Conservation (phyloP, 169 alveolate species). For the Cystoisospora suis region DNA sequence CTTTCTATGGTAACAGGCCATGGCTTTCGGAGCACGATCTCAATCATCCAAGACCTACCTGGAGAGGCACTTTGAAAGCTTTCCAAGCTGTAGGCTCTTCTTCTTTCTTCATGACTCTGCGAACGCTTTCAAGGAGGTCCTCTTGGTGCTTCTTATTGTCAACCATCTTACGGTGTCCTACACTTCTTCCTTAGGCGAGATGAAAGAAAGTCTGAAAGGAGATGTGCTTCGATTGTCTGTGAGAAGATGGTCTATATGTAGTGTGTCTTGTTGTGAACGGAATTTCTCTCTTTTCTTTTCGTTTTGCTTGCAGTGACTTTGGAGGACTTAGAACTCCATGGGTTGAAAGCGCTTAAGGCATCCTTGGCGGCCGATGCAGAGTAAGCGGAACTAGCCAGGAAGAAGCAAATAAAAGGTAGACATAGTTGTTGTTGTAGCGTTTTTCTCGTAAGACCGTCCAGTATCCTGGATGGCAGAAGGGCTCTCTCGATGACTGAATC, state of each 20-base stretch:
- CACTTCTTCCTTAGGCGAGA: neutral
- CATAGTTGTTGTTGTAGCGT: too few species aligned
- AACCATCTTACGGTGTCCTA: neutral
- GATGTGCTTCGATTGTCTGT: too few species aligned
- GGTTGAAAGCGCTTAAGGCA: conserved; percentile 61
- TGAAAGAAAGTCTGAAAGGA: neutral
- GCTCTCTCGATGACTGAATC: too few species aligned
- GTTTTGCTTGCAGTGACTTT: conserved; percentile 41
- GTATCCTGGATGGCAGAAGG: too few species aligned
- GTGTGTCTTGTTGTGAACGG: neutral
- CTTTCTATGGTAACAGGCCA: conserved; percentile 76
- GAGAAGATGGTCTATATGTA: too few species aligned
- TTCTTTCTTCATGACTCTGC: too few species aligned
- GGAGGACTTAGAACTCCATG: conserved; percentile 66
- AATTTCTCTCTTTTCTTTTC: neutral
- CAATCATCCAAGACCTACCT: conserved; percentile 97
- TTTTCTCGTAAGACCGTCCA: too few species aligned
- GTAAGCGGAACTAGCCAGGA: too few species aligned
- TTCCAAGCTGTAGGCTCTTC: conserved; percentile 76
- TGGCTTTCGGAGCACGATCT: conserved; percentile 97
- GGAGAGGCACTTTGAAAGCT: conserved; percentile 90
- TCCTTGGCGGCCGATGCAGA: conserved; percentile 66
- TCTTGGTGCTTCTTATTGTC: neutral
- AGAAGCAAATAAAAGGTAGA: too few species aligned
- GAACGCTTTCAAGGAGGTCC: too few species aligned